Conservation (phyloP, 371 early-diverging fungal genomes). For the Thermomucor indicae-seudaticae region DNA sequence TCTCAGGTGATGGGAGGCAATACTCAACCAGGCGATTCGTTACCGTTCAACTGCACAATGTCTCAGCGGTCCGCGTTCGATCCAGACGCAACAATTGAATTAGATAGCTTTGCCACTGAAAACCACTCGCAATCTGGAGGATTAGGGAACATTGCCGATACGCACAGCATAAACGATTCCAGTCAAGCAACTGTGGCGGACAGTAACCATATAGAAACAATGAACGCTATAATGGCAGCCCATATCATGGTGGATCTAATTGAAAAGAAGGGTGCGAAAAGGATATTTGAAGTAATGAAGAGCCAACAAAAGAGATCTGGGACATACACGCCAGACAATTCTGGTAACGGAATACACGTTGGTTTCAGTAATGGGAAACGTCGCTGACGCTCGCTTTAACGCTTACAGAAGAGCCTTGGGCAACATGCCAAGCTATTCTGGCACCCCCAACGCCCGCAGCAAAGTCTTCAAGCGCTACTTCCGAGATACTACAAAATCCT, state of each 20-base stretch:
- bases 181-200: constrained; percentile 2
- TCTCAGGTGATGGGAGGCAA: constrained; percentile 13
- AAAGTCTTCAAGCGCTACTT: not conserved
- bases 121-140: constrained; percentile 1
- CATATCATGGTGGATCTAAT: constrained; percentile 35
- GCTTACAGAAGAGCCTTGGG: constrained; percentile 20
- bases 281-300: constrained; percentile 33
- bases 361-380: not conserved
- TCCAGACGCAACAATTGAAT: constrained; percentile 34
- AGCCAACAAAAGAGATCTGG: constrained; percentile 15
- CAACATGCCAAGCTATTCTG: constrained; percentile 22
- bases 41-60: constrained; percentile 5
- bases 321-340: too few species aligned
- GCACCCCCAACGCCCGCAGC: not conserved
- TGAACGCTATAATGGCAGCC: constrained; percentile 30
- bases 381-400: not conserved
- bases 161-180: constrained; percentile 1
- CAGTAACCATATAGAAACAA: constrained; percentile 2
- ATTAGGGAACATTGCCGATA: not conserved
- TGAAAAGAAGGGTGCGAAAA: constrained; percentile 32
- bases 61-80: constrained; percentile 29
- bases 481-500: constrained; percentile 20
- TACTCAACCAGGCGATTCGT: constrained; percentile 10
- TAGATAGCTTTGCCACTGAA: constrained; percentile 27
- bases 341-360: too few species aligned